These are phyloP conservation scores for Cyclotella baltica DNA, from an alignment of 108 stramenopile genomes.

Conservation along the genomic window DNA sequence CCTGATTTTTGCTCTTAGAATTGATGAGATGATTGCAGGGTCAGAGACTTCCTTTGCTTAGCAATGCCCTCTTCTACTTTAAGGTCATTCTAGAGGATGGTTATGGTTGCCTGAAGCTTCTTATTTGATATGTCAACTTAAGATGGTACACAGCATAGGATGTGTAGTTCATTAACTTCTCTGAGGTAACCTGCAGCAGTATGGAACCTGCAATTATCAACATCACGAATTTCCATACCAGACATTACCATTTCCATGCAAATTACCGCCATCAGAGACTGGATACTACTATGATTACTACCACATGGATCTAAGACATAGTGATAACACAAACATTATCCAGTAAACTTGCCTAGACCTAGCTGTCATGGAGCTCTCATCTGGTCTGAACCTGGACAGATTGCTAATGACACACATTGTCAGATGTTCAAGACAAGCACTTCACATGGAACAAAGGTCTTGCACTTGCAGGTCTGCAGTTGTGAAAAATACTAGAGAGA, in stretches of 20 bases:
- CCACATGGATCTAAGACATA: background rate
- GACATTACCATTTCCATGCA: background rate
- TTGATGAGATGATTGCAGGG: background rate
- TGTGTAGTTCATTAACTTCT: conserved; percentile 3
- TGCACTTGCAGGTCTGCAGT: conserved; percentile 21
- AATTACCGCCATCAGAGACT: background rate
- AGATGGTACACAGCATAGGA: background rate
- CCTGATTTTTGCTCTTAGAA: background rate
- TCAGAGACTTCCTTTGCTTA: background rate
- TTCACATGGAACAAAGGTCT: background rate
- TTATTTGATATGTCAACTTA: background rate
- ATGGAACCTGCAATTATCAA: background rate
- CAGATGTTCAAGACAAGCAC: conserved; percentile 2
- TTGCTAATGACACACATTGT: background rate
- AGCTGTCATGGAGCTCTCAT: background rate
- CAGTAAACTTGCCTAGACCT: conserved; percentile 27
- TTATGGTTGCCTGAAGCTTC: background rate
- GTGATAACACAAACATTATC: background rate
- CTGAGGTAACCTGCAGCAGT: background rate
- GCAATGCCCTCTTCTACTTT: conserved; percentile 15
- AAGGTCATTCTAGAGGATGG: background rate
- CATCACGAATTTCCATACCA: background rate
- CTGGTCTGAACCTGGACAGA: background rate
- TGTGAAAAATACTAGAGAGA: background rate
- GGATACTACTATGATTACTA: no score